Conservation (phyloP, 441 rosid genomes). For the Brassica hybrid region DNA sequence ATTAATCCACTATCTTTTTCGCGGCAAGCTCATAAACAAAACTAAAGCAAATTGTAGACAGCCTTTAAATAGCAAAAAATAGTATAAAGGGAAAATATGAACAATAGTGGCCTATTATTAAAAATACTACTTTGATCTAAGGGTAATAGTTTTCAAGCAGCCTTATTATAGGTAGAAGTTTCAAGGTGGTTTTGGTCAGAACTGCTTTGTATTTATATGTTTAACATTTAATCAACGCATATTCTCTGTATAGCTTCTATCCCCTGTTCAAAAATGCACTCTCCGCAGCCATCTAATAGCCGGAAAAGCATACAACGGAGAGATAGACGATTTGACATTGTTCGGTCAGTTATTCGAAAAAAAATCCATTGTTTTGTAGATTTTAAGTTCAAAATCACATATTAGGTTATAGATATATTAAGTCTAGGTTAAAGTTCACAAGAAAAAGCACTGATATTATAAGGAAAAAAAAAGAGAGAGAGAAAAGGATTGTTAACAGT, state of each 20-base stretch:
- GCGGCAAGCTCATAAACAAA: not conserved
- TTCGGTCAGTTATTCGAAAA: not conserved
- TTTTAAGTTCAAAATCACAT: not conserved
- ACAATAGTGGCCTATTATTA: not conserved
- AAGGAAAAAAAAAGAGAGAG: not conserved
- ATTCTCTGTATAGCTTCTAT: not conserved
- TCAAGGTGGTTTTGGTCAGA: not conserved
- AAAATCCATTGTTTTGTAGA: not conserved
- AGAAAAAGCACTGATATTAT: not conserved
- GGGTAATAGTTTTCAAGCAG: not conserved
- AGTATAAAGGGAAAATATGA: not conserved
- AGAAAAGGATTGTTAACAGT: not conserved
- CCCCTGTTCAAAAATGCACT: not conserved
- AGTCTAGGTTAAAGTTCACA: not conserved
- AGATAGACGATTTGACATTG: not conserved
- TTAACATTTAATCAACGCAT: not conserved
- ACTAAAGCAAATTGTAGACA: constrained; percentile 22
- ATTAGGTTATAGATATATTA: not conserved
- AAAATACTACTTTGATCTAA: not conserved
- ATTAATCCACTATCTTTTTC: constrained; percentile 13
- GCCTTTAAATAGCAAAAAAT: not conserved
- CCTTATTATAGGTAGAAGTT: not conserved
- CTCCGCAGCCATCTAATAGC: not conserved
- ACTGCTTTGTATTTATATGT: not conserved
- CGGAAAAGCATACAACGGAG: not conserved